Conservation (phyloP, 371 early-diverging fungal species). For the Actinomortierella ambigua region DNA sequence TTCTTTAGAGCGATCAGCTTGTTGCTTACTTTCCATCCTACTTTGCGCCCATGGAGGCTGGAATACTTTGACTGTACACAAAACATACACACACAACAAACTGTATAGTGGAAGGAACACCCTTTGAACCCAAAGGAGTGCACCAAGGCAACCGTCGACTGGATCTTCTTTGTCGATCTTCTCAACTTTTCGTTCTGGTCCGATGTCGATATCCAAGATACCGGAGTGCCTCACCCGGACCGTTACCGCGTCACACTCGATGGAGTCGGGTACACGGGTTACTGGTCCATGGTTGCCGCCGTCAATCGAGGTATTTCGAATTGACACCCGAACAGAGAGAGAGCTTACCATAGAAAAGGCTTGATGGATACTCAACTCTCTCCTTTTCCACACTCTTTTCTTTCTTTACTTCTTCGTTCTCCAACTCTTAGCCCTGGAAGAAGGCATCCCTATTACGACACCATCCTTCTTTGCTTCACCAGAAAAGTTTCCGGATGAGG, state of each 20-base stretch:
- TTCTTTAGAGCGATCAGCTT: no score
- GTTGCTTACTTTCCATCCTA: no score
- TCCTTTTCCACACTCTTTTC: background rate
- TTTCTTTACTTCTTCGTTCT: background rate
- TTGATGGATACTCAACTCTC: no score
- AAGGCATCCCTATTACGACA: conserved; percentile 67
- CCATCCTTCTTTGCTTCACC: conserved; percentile 58
- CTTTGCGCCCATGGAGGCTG: no score
- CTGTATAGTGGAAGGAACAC: conserved; percentile 72
- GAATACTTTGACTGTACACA: no score
- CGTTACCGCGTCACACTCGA: conserved; percentile 69
- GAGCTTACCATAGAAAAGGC: background rate
- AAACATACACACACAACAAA: no score
- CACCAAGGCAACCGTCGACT: conserved; percentile 65
- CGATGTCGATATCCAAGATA: conserved; percentile 58
- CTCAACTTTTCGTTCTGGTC: conserved; percentile 94
- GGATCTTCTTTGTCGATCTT: conserved; percentile 86
- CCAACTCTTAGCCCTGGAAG: conserved; percentile 52
- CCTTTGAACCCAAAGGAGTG: conserved; percentile 70
- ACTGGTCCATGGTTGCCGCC: conserved; percentile 87
- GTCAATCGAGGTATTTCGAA: conserved; percentile 80
- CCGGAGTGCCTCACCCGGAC: conserved; percentile 54
- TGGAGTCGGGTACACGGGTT: conserved; percentile 74
- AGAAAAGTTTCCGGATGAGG: conserved; percentile 45
- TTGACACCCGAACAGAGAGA: conserved; percentile 5